Evolutionary conservation across 1,284 basidiomycete genomes (phyloP).

Genomic region (Rhodotorula mucilaginosa): DNA sequence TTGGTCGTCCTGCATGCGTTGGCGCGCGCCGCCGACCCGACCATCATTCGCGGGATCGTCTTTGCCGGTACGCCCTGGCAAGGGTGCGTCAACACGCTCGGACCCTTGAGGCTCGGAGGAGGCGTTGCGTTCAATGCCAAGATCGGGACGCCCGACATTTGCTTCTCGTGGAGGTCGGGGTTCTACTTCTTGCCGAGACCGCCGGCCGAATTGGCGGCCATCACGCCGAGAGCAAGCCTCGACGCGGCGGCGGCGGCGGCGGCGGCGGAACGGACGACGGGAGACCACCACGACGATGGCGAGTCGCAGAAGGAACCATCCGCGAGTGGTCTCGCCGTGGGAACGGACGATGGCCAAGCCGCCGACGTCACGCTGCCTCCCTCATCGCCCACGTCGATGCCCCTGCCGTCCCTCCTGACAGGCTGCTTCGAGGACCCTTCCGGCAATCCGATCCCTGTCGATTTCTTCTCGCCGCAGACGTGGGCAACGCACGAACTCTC

Average conservation of each 20-base stretch:
- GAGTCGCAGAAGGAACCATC: not conserved
- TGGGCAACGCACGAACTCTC: slow-evolving; percentile 37
- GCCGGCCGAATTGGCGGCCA: not conserved
- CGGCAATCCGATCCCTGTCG: slow-evolving; percentile 30
- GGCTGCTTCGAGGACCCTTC: slow-evolving; percentile 38
- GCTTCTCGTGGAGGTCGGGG: slow-evolving; percentile 46
- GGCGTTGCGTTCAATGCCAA: slow-evolving; percentile 36
- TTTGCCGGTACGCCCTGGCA: slow-evolving; percentile 41
- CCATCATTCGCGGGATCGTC: slow-evolving; percentile 46
- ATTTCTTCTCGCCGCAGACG: slow-evolving; percentile 34
- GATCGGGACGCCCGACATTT: slow-evolving; percentile 45
- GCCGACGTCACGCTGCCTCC: not conserved
- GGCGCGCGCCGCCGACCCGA: slow-evolving; percentile 43
- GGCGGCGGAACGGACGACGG: too few species aligned
- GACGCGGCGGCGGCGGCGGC: not conserved
- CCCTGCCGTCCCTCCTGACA: slow-evolving; percentile 14
- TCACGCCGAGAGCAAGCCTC: not conserved
- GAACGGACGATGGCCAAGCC: not conserved
- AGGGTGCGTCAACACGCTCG: slow-evolving; percentile 49
- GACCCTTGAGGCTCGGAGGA: slow-evolving; percentile 47
- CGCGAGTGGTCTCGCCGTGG: too few species aligned
- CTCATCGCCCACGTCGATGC: not conserved
- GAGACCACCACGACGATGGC: too few species aligned
- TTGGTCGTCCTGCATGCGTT: slow-evolving; percentile 48
- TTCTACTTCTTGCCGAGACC: slow-evolving; percentile 47